Percentiles rank a stretch among this genome's conserved stretches.
Conservation (phyloP, 2,329 filamentous ascomycete species). For the Aspergillus pseudonomiae region DNA sequence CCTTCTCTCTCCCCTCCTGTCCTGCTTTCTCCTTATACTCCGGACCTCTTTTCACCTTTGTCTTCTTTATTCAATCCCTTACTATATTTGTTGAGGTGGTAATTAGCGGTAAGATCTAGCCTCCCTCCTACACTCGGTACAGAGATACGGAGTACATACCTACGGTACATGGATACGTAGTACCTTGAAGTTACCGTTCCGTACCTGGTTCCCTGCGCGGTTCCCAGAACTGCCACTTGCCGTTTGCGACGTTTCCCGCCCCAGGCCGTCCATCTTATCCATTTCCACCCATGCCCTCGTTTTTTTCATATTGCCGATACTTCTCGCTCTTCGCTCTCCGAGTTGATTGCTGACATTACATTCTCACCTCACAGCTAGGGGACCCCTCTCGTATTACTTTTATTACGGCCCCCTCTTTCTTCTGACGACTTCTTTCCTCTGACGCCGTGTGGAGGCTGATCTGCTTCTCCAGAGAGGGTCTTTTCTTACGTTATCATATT, state of each 20-base stretch:
- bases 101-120: not conserved
- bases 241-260: slow-evolving; percentile 8
- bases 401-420: not conserved
- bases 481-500: slow-evolving; percentile 6
- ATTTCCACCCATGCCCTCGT: not conserved
- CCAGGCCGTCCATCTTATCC: not conserved
- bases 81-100: slow-evolving; percentile 1
- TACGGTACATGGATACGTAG: not conserved
- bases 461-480: not conserved
- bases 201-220: not conserved
- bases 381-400: not conserved
- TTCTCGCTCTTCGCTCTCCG: not conserved
- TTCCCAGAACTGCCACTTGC: not conserved
- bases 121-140: not conserved
- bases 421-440: slow-evolving; percentile 4
- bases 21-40: not conserved
- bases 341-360: slow-evolving; percentile 4
- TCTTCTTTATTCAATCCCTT: not conserved
- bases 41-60: slow-evolving; percentile 1
- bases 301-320: not conserved
- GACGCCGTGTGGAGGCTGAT: not conserved
- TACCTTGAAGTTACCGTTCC: not conserved
- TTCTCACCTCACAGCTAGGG: not conserved
- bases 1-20: not conserved
- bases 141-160: not conserved